Conservation (phyloP, 805 yeast species). For the baker's yeast (Saccharomyces cerevisiae) region DNA sequence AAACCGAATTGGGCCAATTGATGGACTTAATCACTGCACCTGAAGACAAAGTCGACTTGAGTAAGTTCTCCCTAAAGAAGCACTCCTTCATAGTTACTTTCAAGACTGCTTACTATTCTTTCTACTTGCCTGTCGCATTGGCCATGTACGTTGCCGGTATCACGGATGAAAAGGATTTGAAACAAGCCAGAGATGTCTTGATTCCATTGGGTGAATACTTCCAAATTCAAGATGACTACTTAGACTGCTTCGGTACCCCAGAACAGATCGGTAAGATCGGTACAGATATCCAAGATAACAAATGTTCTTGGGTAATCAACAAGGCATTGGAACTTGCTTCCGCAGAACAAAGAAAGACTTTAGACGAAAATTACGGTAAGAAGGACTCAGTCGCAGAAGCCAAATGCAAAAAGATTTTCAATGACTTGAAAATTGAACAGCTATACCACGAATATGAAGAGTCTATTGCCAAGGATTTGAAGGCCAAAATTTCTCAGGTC, state of each 20-base stretch:
- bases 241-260: slow-evolving; percentile 96
- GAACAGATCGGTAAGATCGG: slow-evolving; percentile 97
- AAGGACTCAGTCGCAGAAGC: slow-evolving; percentile 65
- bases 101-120: slow-evolving; percentile 96
- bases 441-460: slow-evolving; percentile 81
- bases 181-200: slow-evolving; percentile 80
- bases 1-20: slow-evolving; percentile 94
- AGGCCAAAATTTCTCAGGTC: slow-evolving; percentile 51
- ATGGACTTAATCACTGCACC: slow-evolving; percentile 95
- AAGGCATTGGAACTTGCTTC: slow-evolving; percentile 75
- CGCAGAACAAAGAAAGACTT: slow-evolving; percentile 70
- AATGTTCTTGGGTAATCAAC: slow-evolving; percentile 96
- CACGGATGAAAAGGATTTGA: slow-evolving; percentile 59
- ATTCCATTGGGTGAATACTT: slow-evolving; percentile 96
- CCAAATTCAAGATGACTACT: slow-evolving; percentile 96
- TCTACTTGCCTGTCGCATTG: slow-evolving; percentile 93
- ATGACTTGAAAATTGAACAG: slow-evolving; percentile 61
- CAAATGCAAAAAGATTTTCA: slow-evolving; percentile 62
- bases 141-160: slow-evolving; percentile 92
- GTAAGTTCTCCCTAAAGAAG: slow-evolving; percentile 77
- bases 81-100: slow-evolving; percentile 92
- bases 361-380: slow-evolving; percentile 86
- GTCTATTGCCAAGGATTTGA: slow-evolving; percentile 54
- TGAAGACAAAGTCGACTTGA: slow-evolving; percentile 84
- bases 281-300: slow-evolving; percentile 96